Conservation (phyloP, 192 early-diverging fungal species). For the Entomortierella beljakovae region DNA sequence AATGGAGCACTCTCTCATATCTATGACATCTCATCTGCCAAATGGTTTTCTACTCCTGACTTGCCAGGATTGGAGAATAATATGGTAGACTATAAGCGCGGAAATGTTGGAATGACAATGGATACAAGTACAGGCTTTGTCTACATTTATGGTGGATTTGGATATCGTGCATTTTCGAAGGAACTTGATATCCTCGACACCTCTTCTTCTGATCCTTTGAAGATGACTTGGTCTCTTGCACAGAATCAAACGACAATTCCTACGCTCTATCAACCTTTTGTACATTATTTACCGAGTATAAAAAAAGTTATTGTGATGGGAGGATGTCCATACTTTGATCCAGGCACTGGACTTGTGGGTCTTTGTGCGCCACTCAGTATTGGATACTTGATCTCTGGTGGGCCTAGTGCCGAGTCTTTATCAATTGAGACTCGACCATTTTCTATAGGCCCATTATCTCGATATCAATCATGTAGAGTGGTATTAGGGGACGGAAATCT, state of each 20-base stretch:
- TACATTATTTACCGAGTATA: slow-evolving; percentile 22
- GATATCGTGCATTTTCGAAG: background rate
- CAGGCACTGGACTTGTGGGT: background rate
- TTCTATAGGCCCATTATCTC: background rate
- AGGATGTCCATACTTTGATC: background rate
- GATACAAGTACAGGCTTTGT: slow-evolving; percentile 22
- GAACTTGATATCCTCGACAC: slow-evolving; percentile 31
- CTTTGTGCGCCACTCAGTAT: background rate
- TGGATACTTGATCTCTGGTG: slow-evolving; percentile 20
- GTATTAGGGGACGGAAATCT: slow-evolving; percentile 26
- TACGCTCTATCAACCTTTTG: slow-evolving; percentile 21
- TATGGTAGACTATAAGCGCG: slow-evolving; percentile 25
- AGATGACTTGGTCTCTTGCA: slow-evolving; percentile 23
- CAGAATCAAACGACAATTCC: slow-evolving; percentile 9
- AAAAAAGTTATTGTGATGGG: slow-evolving; percentile 21
- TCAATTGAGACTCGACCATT: background rate
- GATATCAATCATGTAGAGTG: slow-evolving; percentile 23
- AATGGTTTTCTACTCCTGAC: slow-evolving; percentile 15
- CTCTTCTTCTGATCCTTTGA: background rate
- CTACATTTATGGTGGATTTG: slow-evolving; percentile 35
- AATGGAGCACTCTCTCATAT: slow-evolving; percentile 19
- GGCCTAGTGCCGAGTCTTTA: background rate
- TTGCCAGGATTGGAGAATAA: background rate
- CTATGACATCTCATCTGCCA: slow-evolving; percentile 8
- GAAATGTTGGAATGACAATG: slow-evolving; percentile 31